phyloP scores from a whole-genome alignment of 331 rosid genomes.

The Pyrus hybrid region DNA sequence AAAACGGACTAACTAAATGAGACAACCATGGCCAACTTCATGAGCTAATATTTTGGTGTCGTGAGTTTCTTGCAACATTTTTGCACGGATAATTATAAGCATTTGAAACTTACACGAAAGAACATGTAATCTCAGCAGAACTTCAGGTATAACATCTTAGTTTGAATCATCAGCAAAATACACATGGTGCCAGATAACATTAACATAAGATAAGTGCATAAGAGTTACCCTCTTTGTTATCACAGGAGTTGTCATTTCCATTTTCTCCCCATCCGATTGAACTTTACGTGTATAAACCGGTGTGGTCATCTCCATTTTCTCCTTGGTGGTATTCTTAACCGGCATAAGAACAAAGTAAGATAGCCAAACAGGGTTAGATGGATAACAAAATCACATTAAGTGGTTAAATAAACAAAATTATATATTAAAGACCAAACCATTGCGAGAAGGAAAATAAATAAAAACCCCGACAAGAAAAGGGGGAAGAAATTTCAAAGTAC shows the following conservation, averaged over 20 bases:
- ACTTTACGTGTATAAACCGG: conserved; percentile 72
- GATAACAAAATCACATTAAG: not conserved
- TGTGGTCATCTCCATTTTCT: conserved; percentile 93
- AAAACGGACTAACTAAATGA: not conserved
- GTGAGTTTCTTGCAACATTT: not conserved
- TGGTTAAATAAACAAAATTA: not conserved
- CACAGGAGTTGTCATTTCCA: conserved; percentile 96
- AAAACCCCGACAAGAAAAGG: not conserved
- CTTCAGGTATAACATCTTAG: not conserved
- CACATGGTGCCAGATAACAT: not conserved
- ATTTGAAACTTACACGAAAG: not conserved
- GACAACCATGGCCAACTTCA: not conserved
- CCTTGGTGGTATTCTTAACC: conserved; percentile 59
- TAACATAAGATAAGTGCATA: conserved; percentile 7
- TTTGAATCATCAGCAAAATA: not conserved
- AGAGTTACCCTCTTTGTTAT: conserved; percentile 59
- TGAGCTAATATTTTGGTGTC: not conserved
- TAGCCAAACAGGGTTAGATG: not conserved
- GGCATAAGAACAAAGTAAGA: not conserved
- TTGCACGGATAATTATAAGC: not conserved
- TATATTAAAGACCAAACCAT: not conserved
- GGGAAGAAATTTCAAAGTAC: conserved; percentile 28
- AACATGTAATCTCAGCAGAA: not conserved
- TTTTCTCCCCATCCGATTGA: conserved; percentile 59
- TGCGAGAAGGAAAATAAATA: not conserved